Evolutionary conservation across 495 filamentous ascomycete species (phyloP), one percentile per base, ranked within the genome.

Genomic region (Penicillium coprophilum): DNA sequence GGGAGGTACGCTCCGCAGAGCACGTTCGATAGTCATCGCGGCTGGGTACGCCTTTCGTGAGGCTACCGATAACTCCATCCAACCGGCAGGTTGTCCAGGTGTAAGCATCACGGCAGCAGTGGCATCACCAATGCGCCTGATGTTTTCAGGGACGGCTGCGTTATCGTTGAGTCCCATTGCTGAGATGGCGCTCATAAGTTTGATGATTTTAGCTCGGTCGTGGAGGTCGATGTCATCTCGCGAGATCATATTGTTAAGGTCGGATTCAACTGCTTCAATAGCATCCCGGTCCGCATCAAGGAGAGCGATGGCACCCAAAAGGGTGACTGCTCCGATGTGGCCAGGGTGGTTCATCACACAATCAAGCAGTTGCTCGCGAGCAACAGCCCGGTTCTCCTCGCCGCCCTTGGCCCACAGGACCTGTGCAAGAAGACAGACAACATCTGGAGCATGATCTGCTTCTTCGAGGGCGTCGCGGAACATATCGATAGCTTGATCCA

Each of bases 381-480:
- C 91, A 53, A 90, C 82, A 40, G 80, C 80, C 39, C 85, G 80
- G 46, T 92, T 88, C 12, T 88, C 83, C 8, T 87, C 83, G 2
- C 84, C 85, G 23, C 90, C 92, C 65, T 88, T 92, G 3, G 90
- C 91, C 92, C 93, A 98, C 6, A 97, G 80, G 3, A 97, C 86
- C 66, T 97, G 89, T 2, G 92, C 87, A 9, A 97, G 79, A 15
- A 96, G 79, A 64, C 92, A 96, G 15, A 92, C 85, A 4, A 93
- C 87, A 68, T 98, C 90, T 3, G 93, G 89, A 51, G 90, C 83
- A 40, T 82, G 82, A 40, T 83, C 68, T 5, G 88, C 89, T 72
- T 96, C 93, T 44, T 85, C 80, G 8, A 98, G 78, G 5, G 92
- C 93, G 12, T 84, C 76, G 52, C 89, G 84, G 74, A 97, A 96